These are phyloP conservation scores for Alternaria sp. DNA, from an alignment of 2,329 filamentous ascomycete species.

Conservation along the genomic window DNA sequence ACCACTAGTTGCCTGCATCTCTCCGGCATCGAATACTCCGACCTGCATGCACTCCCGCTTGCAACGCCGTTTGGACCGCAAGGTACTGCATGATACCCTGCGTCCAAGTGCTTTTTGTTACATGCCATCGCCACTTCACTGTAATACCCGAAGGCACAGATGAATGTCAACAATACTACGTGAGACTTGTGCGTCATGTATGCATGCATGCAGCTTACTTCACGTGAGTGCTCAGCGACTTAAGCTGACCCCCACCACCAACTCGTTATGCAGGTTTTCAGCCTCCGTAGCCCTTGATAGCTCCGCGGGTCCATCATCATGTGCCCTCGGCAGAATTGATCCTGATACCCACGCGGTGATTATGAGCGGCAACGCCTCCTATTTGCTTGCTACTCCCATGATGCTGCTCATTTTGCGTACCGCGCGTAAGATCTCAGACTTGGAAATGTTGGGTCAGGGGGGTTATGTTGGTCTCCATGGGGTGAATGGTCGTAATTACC, in stretches of 20 bases:
- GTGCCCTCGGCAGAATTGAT: neutral
- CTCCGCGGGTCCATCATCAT: slow-evolving; percentile 3
- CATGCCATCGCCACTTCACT: neutral
- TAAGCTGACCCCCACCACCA: neutral
- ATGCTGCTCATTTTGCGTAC: neutral
- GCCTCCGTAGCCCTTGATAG: neutral
- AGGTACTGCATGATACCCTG: neutral
- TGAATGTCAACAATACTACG: neutral
- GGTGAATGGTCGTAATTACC: neutral
- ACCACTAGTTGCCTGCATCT: neutral
- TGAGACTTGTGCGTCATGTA: neutral
- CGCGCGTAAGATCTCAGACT: neutral
- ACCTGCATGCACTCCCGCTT: neutral
- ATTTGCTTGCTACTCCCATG: neutral
- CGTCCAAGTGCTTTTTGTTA: neutral
- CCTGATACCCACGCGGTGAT: neutral
- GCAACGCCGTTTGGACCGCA: neutral
- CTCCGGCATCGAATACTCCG: neutral
- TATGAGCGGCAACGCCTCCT: neutral
- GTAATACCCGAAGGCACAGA: neutral
- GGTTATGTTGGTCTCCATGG: neutral
- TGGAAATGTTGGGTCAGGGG: neutral
- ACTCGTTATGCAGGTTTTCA: neutral
- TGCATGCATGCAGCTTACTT: neutral
- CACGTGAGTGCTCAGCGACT: slow-evolving; percentile 7